phyloP scores from a whole-genome alignment of 805 yeast species.

The Metschnikowia cerradonensis region DNA sequence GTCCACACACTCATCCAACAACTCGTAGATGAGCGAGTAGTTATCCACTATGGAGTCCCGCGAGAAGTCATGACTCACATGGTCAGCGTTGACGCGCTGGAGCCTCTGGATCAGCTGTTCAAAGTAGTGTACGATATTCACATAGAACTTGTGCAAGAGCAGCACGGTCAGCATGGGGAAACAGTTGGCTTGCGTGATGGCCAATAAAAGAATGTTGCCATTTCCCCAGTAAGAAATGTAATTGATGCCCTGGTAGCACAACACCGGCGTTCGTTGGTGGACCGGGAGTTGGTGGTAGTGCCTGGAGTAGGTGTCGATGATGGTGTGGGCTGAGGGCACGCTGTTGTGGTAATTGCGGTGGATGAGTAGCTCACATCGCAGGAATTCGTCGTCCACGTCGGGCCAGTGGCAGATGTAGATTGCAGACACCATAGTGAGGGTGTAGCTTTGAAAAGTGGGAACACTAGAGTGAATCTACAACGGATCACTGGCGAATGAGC shows the following conservation, averaged over 20 bases:
- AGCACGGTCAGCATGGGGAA: conserved; percentile 57
- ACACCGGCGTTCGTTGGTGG: conserved; percentile 35
- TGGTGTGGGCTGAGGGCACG: conserved; percentile 21
- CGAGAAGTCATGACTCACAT: neutral
- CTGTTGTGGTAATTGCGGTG: conserved; percentile 33
- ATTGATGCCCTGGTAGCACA: conserved; percentile 46
- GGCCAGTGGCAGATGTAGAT: conserved; percentile 36
- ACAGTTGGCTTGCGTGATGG: conserved; percentile 43
- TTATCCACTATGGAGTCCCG: conserved; percentile 65
- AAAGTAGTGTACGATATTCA: conserved; percentile 28
- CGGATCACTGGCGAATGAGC: too few species aligned
- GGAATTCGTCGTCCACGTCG: conserved; percentile 20
- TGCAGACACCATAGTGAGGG: conserved; percentile 32
- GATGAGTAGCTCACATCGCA: conserved; percentile 30
- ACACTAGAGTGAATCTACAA: neutral
- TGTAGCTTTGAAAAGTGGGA: neutral
- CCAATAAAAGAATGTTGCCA: conserved; percentile 41
- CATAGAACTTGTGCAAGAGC: conserved; percentile 45
- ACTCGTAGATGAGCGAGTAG: conserved; percentile 67
- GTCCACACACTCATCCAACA: conserved; percentile 88
- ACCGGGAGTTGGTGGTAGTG: conserved; percentile 17
- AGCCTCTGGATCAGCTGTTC: conserved; percentile 2
- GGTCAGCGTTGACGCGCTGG: neutral
- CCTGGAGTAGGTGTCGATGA: conserved; percentile 25
- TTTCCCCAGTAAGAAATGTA: conserved; percentile 50